Evolutionary conservation across 306 rosid genomes (phyloP).

Genomic region (Prinsepia uniflora): DNA sequence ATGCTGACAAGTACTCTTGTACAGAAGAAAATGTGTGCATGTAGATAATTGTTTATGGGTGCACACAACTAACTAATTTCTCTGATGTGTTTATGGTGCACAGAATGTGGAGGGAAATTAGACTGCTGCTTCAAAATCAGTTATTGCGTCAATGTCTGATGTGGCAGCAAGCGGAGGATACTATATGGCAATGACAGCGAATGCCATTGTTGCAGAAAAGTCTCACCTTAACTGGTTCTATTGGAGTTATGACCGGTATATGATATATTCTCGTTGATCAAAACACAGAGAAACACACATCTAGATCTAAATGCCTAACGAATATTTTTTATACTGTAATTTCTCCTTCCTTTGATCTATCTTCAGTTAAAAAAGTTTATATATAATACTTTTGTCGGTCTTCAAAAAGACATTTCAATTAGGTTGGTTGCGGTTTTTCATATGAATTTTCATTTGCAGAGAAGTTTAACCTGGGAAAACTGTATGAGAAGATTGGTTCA

Average conservation of each 20-base stretch:
- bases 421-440: background rate
- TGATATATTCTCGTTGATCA: background rate
- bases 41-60: background rate
- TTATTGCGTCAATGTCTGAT: constrained; percentile 94
- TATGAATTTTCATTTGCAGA: constrained; percentile 40
- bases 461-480: constrained; percentile 74
- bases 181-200: constrained; percentile 97
- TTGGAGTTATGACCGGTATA: constrained; percentile 81
- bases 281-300: background rate
- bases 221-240: constrained; percentile 89
- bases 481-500: constrained; percentile 97
- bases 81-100: constrained; percentile 27
- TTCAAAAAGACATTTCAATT: background rate
- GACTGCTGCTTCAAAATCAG: constrained; percentile 91
- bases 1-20: background rate
- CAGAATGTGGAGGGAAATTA: constrained; percentile 99
- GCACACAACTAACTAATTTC: constrained; percentile 3
- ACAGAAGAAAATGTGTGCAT: background rate
- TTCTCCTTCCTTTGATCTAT: background rate
- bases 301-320: background rate
- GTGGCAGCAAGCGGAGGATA: constrained; percentile 98
- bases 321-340: too few species aligned
- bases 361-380: background rate
- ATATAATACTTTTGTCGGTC: background rate
- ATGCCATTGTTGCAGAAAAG: constrained; percentile 88